A percentile compares a stretch with the other conserved stretches of the same genome.
Evolutionary conservation across 2,329 filamentous ascomycete species (phyloP).

Genomic region (Penicillium sp.): DNA sequence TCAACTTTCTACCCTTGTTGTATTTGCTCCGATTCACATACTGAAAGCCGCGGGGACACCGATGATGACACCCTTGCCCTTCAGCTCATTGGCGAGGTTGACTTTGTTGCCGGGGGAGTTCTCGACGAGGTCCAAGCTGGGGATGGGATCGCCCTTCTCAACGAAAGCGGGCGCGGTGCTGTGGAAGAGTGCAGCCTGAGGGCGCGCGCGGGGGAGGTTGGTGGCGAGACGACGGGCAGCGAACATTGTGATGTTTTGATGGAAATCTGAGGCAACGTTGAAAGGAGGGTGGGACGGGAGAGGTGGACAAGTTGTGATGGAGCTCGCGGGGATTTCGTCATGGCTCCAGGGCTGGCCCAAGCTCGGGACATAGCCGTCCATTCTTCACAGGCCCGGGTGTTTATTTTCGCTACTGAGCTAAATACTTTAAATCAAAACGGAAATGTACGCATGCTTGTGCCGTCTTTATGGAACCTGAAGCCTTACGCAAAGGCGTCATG

Average conservation of each 20-base stretch:
- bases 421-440: neutral
- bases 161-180: slow-evolving; percentile 52
- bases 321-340: slow-evolving; percentile 18
- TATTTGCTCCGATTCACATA: slow-evolving; percentile 31
- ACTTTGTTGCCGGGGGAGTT: slow-evolving; percentile 89
- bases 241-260: slow-evolving; percentile 32
- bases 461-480: neutral
- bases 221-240: slow-evolving; percentile 37
- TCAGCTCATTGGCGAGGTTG: slow-evolving; percentile 76
- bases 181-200: slow-evolving; percentile 39
- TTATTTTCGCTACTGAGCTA: neutral
- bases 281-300: neutral
- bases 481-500: neutral
- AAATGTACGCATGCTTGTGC: no score
- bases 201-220: slow-evolving; percentile 29
- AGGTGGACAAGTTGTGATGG: neutral
- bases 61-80: slow-evolving; percentile 75
- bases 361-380: slow-evolving; percentile 7
- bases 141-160: slow-evolving; percentile 75
- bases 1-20: slow-evolving; percentile 10
- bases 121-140: slow-evolving; percentile 74
- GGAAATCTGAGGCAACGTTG: neutral
- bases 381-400: neutral
- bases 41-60: slow-evolving; percentile 80
- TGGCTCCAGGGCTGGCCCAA: slow-evolving; percentile 3